phyloP scores from a whole-genome alignment of 176 grass and related monocot genomes.

The Triticum urartu region DNA sequence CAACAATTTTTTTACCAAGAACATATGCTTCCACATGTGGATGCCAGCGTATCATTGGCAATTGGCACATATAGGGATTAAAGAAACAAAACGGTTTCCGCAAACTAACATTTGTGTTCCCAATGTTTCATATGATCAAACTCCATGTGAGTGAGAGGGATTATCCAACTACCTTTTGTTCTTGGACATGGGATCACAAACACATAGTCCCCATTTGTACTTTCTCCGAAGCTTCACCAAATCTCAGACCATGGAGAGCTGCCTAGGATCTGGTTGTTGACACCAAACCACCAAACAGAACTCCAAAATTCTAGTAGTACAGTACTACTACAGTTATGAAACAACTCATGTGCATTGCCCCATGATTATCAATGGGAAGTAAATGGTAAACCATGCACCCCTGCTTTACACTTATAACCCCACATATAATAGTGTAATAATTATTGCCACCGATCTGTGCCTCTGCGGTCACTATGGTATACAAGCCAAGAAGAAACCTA shows the following conservation, averaged over 20 bases:
- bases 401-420: slow-evolving; percentile 33
- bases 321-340: neutral
- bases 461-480: neutral
- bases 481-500: no score
- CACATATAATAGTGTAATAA: neutral
- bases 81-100: slow-evolving; percentile 4
- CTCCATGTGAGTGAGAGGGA: slow-evolving; percentile 23
- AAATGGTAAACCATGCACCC: neutral
- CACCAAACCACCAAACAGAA: slow-evolving; percentile 41
- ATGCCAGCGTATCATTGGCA: slow-evolving; percentile 3
- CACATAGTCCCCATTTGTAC: slow-evolving; percentile 35
- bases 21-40: slow-evolving; percentile 40
- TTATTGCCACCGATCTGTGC: slow-evolving; percentile 23
- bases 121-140: slow-evolving; percentile 7
- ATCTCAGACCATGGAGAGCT: neutral
- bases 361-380: neutral
- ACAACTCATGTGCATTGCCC: neutral
- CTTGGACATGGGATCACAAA: slow-evolving; percentile 16
- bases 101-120: neutral
- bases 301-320: slow-evolving; percentile 24
- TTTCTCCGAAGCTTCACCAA: slow-evolving; percentile 37
- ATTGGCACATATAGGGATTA: neutral
- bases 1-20: neutral
- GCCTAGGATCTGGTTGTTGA: slow-evolving; percentile 42
- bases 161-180: neutral